Percentiles rank a stretch among this genome's conserved stretches.
These are phyloP conservation scores for Bipolaris sorokiniana DNA, from an alignment of 2,329 filamentous ascomycete genomes.

Conservation along the genomic window DNA sequence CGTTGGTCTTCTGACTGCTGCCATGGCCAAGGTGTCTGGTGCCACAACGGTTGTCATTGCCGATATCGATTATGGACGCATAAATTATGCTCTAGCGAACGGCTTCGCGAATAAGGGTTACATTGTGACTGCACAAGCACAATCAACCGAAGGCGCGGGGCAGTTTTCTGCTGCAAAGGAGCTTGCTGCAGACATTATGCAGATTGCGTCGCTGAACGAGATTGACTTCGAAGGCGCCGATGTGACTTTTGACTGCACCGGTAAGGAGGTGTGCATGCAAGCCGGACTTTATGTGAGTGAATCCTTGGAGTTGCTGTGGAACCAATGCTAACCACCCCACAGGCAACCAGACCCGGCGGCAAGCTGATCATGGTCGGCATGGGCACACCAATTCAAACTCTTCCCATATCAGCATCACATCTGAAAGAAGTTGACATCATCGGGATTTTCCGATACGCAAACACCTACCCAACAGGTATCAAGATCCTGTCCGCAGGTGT, in stretches of 20 bases:
- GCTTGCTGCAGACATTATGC: conserved; percentile 44
- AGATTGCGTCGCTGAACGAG: conserved; percentile 46
- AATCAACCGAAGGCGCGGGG: conserved; percentile 36
- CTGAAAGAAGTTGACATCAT: conserved; percentile 63
- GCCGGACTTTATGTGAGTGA: conserved; percentile 50
- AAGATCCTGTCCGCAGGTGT: conserved; percentile 58
- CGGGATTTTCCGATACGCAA: conserved; percentile 63
- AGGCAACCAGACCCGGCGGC: conserved; percentile 57
- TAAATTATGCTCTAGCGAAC: conserved; percentile 49
- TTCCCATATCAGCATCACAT: conserved; percentile 62
- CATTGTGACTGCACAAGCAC: conserved; percentile 37
- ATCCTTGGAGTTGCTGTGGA: background rate
- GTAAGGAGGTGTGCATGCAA: conserved; percentile 53
- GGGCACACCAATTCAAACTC: conserved; percentile 61
- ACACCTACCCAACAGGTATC: conserved; percentile 62
- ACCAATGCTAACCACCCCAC: conserved; percentile 16
- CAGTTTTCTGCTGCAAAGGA: conserved; percentile 46
- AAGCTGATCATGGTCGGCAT: conserved; percentile 63
- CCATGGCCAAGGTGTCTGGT: conserved; percentile 51
- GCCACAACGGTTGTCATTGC: conserved; percentile 51
- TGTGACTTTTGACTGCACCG: conserved; percentile 52
- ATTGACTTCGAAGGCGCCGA: conserved; percentile 49
- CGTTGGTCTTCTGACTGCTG: conserved; percentile 49
- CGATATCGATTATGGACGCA: conserved; percentile 49
- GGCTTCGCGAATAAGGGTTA: conserved; percentile 50